phyloP scores from a whole-genome alignment of 257 asterid genomes.

The Solanum ahanhuiri region DNA sequence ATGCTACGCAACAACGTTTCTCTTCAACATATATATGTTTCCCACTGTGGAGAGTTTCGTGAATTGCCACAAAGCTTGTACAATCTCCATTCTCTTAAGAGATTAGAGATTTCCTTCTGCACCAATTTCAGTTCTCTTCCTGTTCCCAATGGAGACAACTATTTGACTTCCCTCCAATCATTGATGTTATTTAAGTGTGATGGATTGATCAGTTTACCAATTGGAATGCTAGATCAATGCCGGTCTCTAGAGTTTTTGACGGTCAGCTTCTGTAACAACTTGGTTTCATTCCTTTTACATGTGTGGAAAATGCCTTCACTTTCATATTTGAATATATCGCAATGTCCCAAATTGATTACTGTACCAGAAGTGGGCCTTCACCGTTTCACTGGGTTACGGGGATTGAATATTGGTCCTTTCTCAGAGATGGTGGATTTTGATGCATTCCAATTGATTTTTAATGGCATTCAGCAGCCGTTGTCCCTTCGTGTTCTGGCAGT shows the following conservation, averaged over 20 bases:
- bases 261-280: neutral
- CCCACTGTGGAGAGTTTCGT: no score
- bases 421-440: neutral
- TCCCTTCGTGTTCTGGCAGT: neutral
- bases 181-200: no score
- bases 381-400: neutral
- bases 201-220: neutral
- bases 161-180: no score
- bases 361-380: neutral
- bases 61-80: no score
- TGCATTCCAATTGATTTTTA: neutral
- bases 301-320: neutral
- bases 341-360: constrained; percentile 3
- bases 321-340: fast-evolving
- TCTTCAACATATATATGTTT: no score
- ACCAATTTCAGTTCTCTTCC: no score
- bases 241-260: fast-evolving
- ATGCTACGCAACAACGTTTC: neutral
- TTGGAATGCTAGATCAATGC: neutral
- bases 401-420: neutral
- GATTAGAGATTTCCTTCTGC: fast-evolving
- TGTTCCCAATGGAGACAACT: no score
- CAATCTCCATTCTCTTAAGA: no score
- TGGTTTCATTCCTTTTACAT: neutral
- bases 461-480: neutral